Conservation (phyloP, 345 rosid genomes). For the Lepidium sativum region DNA sequence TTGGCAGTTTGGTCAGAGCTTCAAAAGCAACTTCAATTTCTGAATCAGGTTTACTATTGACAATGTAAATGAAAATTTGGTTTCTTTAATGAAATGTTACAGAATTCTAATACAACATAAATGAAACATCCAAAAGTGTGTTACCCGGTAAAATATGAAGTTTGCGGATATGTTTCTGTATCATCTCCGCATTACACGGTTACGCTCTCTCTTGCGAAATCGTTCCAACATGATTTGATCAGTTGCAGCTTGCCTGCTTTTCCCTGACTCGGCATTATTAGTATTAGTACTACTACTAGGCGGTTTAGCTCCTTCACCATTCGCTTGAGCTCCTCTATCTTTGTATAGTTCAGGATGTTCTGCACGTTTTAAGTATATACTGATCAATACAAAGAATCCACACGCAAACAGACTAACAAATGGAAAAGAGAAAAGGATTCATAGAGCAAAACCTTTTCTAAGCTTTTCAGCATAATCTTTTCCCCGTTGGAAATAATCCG, state of each 20-base stretch:
- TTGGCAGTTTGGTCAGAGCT: slow-evolving; percentile 67
- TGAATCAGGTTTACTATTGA: not conserved
- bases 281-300: slow-evolving; percentile 21
- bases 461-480: slow-evolving; percentile 91
- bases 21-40: slow-evolving; percentile 48
- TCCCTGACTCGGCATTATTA: slow-evolving; percentile 38
- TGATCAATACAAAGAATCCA: not conserved
- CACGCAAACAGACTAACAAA: not conserved
- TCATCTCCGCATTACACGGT: slow-evolving; percentile 85
- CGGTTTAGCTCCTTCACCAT: slow-evolving; percentile 49
- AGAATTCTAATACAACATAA: slow-evolving; percentile 5
- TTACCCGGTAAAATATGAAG: not conserved
- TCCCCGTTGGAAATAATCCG: slow-evolving; percentile 92
- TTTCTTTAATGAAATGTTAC: slow-evolving; percentile 12
- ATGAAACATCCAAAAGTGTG: not conserved
- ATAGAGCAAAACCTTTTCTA: slow-evolving; percentile 55
- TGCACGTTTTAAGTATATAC: slow-evolving; percentile 19
- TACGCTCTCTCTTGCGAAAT: slow-evolving; percentile 91
- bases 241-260: slow-evolving; percentile 91
- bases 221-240: slow-evolving; percentile 87
- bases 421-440: not conserved
- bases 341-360: slow-evolving; percentile 96
- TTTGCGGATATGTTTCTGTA: not conserved
- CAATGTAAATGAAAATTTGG: slow-evolving; percentile 6
- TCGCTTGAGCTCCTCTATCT: slow-evolving; percentile 41